Evolutionary conservation across 75 land plant genomes (phyloP).

Genomic region (Selaginella moellendorffii): DNA sequence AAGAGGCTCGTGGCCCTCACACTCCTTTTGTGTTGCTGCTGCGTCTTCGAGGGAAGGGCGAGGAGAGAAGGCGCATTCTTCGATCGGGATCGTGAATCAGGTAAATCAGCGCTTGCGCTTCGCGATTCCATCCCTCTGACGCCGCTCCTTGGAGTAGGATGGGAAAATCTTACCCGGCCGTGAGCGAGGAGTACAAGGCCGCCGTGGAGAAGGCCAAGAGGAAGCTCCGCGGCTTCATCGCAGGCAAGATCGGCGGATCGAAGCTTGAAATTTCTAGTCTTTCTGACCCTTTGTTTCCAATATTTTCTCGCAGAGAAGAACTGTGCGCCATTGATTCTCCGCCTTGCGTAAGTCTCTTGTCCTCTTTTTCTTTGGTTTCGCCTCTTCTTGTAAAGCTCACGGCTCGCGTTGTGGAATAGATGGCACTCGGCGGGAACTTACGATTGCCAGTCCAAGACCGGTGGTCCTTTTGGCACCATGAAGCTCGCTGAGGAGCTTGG

Average conservation of each 20-base stretch:
- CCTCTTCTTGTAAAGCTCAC: too few species aligned
- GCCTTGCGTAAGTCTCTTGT: constrained; percentile 27
- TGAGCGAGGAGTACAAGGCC: constrained; percentile 17
- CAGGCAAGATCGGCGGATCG: not conserved
- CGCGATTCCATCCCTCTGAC: not conserved
- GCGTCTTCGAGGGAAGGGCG: too few species aligned
- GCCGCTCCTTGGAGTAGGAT: not conserved
- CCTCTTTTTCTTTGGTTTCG: not conserved
- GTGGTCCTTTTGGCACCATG: constrained; percentile 40
- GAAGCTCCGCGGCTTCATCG: constrained; percentile 22
- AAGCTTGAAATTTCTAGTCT: not conserved
- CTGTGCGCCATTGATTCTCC: constrained; percentile 32
- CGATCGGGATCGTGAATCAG: too few species aligned
- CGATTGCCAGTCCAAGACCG: constrained; percentile 23
- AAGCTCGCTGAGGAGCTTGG: constrained; percentile 21
- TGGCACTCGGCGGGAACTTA: constrained; percentile 44
- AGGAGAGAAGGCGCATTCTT: too few species aligned
- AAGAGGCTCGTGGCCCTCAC: not conserved
- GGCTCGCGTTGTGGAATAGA: constrained; percentile 9
- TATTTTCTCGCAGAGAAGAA: constrained; percentile 25
- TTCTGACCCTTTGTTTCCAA: not conserved
- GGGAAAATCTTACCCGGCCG: constrained; percentile 18
- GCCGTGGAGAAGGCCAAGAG: constrained; percentile 17
- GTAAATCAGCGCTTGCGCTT: too few species aligned
- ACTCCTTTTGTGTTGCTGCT: not conserved